A percentile compares a stretch with the other conserved stretches of the same genome.
These are phyloP conservation scores for Tylopilus sp. DNA, from an alignment of 1,284 basidiomycete species.

Conservation along the genomic window DNA sequence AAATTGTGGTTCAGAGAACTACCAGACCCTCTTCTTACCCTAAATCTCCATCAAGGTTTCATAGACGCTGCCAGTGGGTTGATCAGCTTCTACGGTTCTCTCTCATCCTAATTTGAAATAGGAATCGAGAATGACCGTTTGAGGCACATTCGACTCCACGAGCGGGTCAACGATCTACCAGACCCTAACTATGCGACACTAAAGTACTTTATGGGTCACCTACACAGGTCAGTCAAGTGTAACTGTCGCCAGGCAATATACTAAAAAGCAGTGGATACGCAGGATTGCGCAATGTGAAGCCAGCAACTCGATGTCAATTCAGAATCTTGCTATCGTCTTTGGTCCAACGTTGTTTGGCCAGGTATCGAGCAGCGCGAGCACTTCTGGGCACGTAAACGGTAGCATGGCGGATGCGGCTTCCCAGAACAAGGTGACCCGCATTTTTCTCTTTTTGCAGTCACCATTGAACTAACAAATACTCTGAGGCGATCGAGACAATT, in stretches of 20 bases:
- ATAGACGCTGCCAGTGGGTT: constrained; percentile 90
- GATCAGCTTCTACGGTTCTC: constrained; percentile 4
- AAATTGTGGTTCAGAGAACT: constrained; percentile 98
- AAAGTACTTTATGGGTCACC: constrained; percentile 93
- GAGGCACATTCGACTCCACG: constrained; percentile 92
- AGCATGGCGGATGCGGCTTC: constrained; percentile 52
- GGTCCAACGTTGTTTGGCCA: constrained; percentile 90
- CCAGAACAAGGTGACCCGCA: constrained; percentile 46
- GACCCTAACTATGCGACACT: constrained; percentile 98
- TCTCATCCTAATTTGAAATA: constrained; percentile 32
- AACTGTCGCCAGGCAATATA: neutral
- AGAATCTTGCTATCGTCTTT: constrained; percentile 96
- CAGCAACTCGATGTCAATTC: constrained; percentile 90
- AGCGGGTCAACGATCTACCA: constrained; percentile 95
- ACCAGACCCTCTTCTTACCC: constrained; percentile 91
- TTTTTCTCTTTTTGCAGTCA: neutral
- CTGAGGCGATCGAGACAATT: constrained; percentile 72
- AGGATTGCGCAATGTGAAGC: constrained; percentile 74
- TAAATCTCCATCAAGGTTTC: constrained; percentile 83
- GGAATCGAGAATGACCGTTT: constrained; percentile 92
- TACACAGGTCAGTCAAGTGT: constrained; percentile 64
- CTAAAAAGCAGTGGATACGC: constrained; percentile 9
- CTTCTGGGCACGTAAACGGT: constrained; percentile 46
- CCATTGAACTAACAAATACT: constrained; percentile 14
- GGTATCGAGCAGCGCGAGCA: constrained; percentile 34